phyloP scores from a whole-genome alignment of 495 filamentous ascomycete genomes.

The Talaromyces nanjingensis region DNA sequence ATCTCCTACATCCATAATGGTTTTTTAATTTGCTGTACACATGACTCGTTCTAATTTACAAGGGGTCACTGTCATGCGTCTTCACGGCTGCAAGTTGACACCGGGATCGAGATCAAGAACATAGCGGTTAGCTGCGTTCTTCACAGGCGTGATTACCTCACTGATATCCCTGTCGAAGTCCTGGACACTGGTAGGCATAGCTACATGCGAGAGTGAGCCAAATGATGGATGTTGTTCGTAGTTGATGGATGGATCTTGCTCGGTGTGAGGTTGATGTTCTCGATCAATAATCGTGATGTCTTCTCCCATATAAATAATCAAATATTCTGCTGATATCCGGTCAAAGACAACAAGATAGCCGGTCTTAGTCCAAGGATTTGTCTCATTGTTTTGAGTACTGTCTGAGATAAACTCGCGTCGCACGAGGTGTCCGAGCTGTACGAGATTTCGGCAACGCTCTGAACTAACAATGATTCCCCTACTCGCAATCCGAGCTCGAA shows the following conservation, averaged over 20 bases:
- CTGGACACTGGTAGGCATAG: not conserved
- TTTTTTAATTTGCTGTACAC: not conserved
- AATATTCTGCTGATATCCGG: conserved; percentile 22
- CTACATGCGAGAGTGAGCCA: conserved; percentile 1
- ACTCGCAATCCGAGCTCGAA: conserved; percentile 18
- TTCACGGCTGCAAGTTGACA: conserved; percentile 15
- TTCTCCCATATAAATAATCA: conserved; percentile 24
- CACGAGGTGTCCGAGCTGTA: conserved; percentile 31
- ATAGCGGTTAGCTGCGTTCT: conserved; percentile 12
- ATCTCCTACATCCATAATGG: not conserved
- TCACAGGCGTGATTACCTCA: conserved; percentile 5
- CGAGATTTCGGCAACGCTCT: conserved; percentile 20
- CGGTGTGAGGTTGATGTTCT: not conserved
- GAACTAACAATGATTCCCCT: conserved; percentile 13
- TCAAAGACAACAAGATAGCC: conserved; percentile 36
- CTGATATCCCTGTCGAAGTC: conserved; percentile 3
- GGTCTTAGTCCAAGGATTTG: conserved; percentile 20
- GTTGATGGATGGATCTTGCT: not conserved
- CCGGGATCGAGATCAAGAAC: conserved; percentile 26
- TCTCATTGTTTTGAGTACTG: not conserved
- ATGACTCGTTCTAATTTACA: not conserved
- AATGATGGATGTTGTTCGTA: not conserved
- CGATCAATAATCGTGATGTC: conserved; percentile 14
- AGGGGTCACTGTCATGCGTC: not conserved
- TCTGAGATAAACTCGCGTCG: conserved; percentile 8